Evolutionary conservation across 129 eudicot species (phyloP).

Genomic region (Arctium lappa): DNA sequence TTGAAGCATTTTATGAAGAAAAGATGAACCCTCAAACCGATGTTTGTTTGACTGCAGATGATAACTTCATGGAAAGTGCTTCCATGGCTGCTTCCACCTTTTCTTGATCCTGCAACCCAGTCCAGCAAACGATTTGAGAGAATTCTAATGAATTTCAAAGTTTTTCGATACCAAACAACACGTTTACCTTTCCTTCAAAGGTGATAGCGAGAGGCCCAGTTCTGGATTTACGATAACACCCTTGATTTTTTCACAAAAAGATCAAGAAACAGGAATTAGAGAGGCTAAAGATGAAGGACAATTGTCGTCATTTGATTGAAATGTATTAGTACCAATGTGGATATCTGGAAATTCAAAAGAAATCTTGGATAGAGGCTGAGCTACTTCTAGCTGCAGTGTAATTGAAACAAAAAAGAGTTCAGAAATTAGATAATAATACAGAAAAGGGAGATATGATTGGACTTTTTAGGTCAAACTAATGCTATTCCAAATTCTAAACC

Average conservation of each 20-base stretch:
- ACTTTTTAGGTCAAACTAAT: conserved; percentile 14
- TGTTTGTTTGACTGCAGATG: conserved; percentile 20
- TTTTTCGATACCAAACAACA: neutral
- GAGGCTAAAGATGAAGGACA: neutral
- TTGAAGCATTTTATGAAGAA: conserved; percentile 9
- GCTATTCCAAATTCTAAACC: neutral
- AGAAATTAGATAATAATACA: neutral
- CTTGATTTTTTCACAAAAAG: conserved; percentile 27
- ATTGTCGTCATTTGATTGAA: neutral
- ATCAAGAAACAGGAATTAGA: neutral
- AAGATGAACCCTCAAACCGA: conserved; percentile 16
- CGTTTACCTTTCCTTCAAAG: conserved; percentile 71
- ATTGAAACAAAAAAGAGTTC: neutral
- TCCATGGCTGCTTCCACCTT: conserved; percentile 64
- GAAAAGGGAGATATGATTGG: neutral
- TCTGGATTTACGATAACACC: conserved; percentile 75
- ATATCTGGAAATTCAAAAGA: conserved; percentile 72
- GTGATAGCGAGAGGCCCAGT: conserved; percentile 64
- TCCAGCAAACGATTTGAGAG: neutral
- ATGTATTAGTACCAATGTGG: conserved; percentile 48
- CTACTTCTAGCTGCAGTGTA: conserved; percentile 63
- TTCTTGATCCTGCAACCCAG: conserved; percentile 56
- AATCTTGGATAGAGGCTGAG: conserved; percentile 76
- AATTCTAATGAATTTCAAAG: neutral
- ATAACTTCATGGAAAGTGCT: conserved; percentile 51